Evolutionary conservation across 805 yeast species (phyloP).

Genomic region (Yamadazyma ubonensis): DNA sequence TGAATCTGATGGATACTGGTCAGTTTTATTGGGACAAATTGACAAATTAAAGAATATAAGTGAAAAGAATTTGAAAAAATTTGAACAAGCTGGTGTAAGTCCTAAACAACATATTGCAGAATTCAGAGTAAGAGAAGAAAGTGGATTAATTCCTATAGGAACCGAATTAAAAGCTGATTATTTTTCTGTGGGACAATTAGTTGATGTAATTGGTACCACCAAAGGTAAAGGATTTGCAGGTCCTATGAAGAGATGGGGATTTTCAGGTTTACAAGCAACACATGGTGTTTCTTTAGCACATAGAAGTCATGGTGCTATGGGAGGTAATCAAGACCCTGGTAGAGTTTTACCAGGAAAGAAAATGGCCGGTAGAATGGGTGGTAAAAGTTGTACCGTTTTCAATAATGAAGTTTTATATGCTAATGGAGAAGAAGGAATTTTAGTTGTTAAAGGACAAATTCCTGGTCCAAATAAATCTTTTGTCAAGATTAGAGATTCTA

Average conservation of each 20-base stretch:
- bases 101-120: slow-evolving; percentile 78
- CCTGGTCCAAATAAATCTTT: slow-evolving; percentile 83
- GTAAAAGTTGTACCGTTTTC: slow-evolving; percentile 65
- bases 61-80: slow-evolving; percentile 69
- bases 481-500: slow-evolving; percentile 78
- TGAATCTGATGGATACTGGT: slow-evolving; percentile 75
- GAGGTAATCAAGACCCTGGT: slow-evolving; percentile 94
- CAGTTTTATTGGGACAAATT: slow-evolving; percentile 87
- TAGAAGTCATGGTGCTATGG: slow-evolving; percentile 96
- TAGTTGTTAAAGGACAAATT: slow-evolving; percentile 74
- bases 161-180: slow-evolving; percentile 79
- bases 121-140: slow-evolving; percentile 69
- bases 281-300: slow-evolving; percentile 95
- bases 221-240: slow-evolving; percentile 98
- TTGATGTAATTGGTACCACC: slow-evolving; percentile 74
- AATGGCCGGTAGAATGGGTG: slow-evolving; percentile 98
- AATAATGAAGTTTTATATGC: slow-evolving; percentile 76
- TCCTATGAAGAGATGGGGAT: slow-evolving; percentile 94
- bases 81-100: slow-evolving; percentile 73
- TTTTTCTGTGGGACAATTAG: slow-evolving; percentile 77
- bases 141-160: slow-evolving; percentile 73
- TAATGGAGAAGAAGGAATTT: slow-evolving; percentile 76
- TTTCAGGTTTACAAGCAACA: slow-evolving; percentile 84
- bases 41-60: slow-evolving; percentile 58
- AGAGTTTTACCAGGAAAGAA: slow-evolving; percentile 94